Percentiles rank a stretch among this genome's conserved stretches.
phyloP scores from a whole-genome alignment of 768 basidiomycete genomes.

The Podaxis sp. region DNA sequence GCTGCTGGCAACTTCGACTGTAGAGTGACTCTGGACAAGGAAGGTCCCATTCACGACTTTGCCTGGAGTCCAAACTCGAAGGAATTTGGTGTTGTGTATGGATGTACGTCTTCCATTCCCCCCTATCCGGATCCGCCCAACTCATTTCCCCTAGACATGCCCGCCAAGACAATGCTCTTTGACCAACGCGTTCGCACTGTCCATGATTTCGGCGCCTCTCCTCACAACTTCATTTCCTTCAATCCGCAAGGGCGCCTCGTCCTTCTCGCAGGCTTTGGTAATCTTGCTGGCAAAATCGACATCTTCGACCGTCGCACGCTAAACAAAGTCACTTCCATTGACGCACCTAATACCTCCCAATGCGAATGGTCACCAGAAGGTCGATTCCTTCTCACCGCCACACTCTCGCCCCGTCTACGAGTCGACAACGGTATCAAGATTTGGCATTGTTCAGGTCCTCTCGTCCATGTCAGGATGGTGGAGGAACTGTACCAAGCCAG shows the following conservation, averaged over 20 bases:
- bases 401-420: constrained; percentile 90
- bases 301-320: constrained; percentile 88
- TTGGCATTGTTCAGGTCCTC: constrained; percentile 87
- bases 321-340: constrained; percentile 74
- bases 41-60: constrained; percentile 97
- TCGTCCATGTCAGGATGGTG: constrained; percentile 78
- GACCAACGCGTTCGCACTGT: constrained; percentile 86
- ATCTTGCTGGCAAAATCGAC: constrained; percentile 92
- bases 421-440: constrained; percentile 98
- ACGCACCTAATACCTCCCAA: constrained; percentile 90
- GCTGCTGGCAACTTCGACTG: constrained; percentile 97
- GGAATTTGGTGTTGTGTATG: constrained; percentile 96
- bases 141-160: constrained; percentile 67
- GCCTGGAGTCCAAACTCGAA: constrained; percentile 95
- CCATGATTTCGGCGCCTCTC: constrained; percentile 88
- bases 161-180: constrained; percentile 89
- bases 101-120: constrained; percentile 62
- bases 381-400: constrained; percentile 90
- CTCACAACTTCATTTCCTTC: constrained; percentile 91
- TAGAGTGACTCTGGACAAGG: constrained; percentile 86
- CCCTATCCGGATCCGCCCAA: neutral
- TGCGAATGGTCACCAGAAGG: constrained; percentile 98
- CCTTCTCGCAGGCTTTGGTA: constrained; percentile 93
- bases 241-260: constrained; percentile 91
- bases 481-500: constrained; percentile 90